Evolutionary conservation across 306 rosid genomes (phyloP).

Genomic region (Calophaca sinica): DNA sequence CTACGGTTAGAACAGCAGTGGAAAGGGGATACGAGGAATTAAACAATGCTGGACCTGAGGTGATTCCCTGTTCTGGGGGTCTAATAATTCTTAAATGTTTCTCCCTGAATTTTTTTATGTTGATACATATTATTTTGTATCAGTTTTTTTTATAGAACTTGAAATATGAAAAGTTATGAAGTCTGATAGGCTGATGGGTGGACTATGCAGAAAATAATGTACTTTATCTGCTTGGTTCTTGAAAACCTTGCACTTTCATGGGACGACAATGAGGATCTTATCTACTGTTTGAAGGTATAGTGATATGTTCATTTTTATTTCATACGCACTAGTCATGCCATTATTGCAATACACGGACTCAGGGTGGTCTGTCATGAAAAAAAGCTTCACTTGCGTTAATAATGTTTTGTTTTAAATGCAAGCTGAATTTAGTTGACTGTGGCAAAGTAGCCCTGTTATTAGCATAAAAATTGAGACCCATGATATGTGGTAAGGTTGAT

Average conservation of each 20-base stretch:
- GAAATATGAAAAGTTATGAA: conserved; percentile 1
- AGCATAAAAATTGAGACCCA: conserved; percentile 16
- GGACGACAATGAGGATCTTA: conserved; percentile 84
- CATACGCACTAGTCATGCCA: background rate
- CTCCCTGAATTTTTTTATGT: background rate
- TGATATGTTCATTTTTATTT: conserved; percentile 26
- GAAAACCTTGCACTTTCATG: conserved; percentile 93
- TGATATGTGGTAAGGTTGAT: conserved; percentile 29
- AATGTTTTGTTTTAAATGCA: conserved; percentile 31
- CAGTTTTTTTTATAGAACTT: background rate
- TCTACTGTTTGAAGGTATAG: conserved; percentile 89
- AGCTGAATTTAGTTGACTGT: conserved; percentile 18
- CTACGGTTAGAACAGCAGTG: conserved; percentile 89
- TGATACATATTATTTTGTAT: background rate
- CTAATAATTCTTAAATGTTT: conserved; percentile 30
- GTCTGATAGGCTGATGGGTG: conserved; percentile 35
- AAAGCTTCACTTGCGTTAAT: too few species aligned
- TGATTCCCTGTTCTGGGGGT: conserved; percentile 44
- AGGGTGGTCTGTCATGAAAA: too few species aligned
- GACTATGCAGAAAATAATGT: conserved; percentile 82
- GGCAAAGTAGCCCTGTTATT: conserved; percentile 12
- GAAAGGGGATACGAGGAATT: conserved; percentile 92
- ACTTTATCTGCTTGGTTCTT: conserved; percentile 75
- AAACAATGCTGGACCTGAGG: conserved; percentile 87
- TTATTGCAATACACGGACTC: too few species aligned